Percentiles rank a stretch among this genome's conserved stretches.
These are phyloP conservation scores for Tillandsia leiboldiana DNA, from an alignment of 176 grass and related monocot species.

Conservation along the genomic window DNA sequence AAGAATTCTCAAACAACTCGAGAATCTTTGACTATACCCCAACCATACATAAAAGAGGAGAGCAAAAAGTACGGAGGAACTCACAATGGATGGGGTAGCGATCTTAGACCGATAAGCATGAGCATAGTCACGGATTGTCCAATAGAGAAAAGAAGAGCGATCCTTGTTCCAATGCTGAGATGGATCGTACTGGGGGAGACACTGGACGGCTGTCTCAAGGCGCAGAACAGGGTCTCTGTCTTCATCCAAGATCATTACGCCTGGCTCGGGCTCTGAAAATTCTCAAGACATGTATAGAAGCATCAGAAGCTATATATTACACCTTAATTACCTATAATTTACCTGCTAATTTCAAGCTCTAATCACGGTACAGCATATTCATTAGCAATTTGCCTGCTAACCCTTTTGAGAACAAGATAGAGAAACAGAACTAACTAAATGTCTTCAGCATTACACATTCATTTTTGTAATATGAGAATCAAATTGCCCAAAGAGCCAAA, in stretches of 20 bases:
- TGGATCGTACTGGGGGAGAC: constrained; percentile 37
- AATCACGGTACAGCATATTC: too few relatives aligned
- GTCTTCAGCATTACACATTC: too few relatives aligned
- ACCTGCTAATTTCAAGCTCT: too few relatives aligned
- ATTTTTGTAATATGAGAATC: too few relatives aligned
- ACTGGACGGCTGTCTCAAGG: constrained; percentile 33
- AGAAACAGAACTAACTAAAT: background rate
- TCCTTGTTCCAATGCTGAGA: constrained; percentile 25
- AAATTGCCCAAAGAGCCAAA: too few relatives aligned
- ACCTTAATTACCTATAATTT: background rate
- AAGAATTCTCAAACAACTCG: too few relatives aligned
- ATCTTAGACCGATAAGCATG: constrained; percentile 62
- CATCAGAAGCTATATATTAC: background rate
- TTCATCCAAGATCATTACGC: constrained; percentile 41
- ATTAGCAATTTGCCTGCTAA: too few relatives aligned
- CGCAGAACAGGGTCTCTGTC: constrained; percentile 54
- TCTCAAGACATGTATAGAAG: background rate
- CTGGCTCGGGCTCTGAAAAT: constrained; percentile 57
- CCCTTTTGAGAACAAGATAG: too few relatives aligned
- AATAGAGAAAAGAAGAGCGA: constrained; percentile 59
- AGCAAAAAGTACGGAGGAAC: constrained; percentile 8
- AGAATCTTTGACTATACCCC: background rate
- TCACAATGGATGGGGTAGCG: constrained; percentile 61
- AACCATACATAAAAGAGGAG: background rate
- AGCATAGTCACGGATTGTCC: constrained; percentile 91